Conservation (phyloP, 1,284 basidiomycete genomes). For the Irpex rosettiformis region DNA sequence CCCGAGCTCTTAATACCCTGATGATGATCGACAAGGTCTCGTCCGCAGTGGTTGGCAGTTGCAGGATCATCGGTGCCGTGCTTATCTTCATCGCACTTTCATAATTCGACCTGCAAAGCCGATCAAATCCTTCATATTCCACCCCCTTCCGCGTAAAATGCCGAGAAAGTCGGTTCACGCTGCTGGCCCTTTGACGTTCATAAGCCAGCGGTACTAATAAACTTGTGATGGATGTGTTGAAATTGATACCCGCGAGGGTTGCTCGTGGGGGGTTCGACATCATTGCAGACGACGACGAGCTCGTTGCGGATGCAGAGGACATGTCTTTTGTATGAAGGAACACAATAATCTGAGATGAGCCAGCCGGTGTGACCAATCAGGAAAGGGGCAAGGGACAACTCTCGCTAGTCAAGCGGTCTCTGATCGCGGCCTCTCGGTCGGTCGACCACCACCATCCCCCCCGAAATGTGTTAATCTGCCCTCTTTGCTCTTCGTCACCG, state of each 20-base stretch:
- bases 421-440: neutral
- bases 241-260: neutral
- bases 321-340: no score
- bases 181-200: no score
- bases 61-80: neutral
- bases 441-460: neutral
- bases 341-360: neutral
- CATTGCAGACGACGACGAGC: neutral
- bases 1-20: neutral
- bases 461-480: neutral
- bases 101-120: neutral
- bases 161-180: neutral
- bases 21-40: neutral
- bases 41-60: neutral
- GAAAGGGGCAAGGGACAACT: neutral
- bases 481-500: neutral
- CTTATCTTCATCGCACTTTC: neutral
- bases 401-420: neutral
- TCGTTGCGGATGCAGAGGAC: no score
- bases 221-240: neutral
- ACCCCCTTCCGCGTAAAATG: neutral
- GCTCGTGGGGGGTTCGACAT: neutral
- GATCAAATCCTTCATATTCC: neutral
- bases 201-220: no score
- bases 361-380: neutral